These are phyloP conservation scores for Mucor sp. DNA, from an alignment of 371 early-diverging fungal species.

Conservation along the genomic window DNA sequence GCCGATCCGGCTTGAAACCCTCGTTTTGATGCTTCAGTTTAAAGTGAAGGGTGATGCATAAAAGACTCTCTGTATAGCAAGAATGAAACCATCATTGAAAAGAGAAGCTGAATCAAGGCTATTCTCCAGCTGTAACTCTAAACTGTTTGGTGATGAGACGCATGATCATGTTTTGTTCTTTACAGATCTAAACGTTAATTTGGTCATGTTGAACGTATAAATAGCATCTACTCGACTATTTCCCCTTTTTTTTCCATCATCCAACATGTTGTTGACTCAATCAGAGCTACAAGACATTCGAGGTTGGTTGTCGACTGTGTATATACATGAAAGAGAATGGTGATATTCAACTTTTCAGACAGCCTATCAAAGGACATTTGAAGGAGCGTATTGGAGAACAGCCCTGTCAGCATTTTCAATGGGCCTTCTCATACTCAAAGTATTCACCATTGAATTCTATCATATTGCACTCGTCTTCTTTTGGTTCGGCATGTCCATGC, in stretches of 20 bases:
- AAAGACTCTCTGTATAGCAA: not conserved
- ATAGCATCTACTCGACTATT: not conserved
- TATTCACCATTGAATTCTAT: conserved; percentile 71
- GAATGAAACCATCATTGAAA: too few species aligned
- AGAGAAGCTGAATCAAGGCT: too few species aligned
- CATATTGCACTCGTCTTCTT: conserved; percentile 71
- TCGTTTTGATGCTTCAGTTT: too few species aligned
- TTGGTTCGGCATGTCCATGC: conserved; percentile 62
- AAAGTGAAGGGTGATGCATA: too few species aligned
- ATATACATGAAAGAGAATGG: not conserved
- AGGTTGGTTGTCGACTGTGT: conserved; percentile 12
- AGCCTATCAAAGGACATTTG: conserved; percentile 78
- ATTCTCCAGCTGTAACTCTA: not conserved
- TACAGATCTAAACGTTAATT: not conserved
- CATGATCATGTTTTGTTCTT: not conserved
- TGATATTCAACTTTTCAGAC: not conserved
- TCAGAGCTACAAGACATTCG: conserved; percentile 39
- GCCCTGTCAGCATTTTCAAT: conserved; percentile 69
- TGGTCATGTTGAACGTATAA: not conserved
- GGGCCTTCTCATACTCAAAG: conserved; percentile 67
- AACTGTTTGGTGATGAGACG: not conserved
- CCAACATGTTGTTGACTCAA: conserved; percentile 10
- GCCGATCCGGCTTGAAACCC: not conserved
- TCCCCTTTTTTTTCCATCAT: not conserved
- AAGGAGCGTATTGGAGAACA: conserved; percentile 82